A percentile compares a stretch with the other conserved stretches of the same genome.
phyloP scores from a whole-genome alignment of 169 alveolate genomes.

The Plasmodium chabaudi region DNA sequence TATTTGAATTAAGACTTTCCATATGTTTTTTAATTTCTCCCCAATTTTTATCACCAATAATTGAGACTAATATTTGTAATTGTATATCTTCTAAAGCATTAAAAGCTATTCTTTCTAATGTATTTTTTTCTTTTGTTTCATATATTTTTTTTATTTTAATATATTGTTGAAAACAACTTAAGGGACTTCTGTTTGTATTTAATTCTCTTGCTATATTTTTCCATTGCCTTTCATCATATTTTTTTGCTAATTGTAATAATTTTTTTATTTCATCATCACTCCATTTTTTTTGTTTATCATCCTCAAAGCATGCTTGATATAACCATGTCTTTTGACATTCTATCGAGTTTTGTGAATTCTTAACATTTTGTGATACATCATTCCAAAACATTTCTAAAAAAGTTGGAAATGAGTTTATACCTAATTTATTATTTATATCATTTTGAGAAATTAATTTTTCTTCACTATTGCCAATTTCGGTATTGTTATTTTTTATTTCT shows the following conservation, averaged over 20 bases:
- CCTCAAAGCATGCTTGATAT: conserved; percentile 67
- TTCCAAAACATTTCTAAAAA: conserved; percentile 52
- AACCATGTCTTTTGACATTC: conserved; percentile 74
- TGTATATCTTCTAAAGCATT: conserved; percentile 73
- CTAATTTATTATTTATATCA: background rate
- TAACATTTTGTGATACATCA: conserved; percentile 19
- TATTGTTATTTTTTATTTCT: background rate
- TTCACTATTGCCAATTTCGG: background rate
- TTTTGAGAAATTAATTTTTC: background rate
- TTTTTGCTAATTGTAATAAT: conserved; percentile 36
- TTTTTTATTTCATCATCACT: conserved; percentile 31
- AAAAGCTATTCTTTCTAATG: conserved; percentile 69
- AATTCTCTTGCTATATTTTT: conserved; percentile 55
- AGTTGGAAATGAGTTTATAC: background rate
- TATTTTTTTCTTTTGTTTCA: conserved; percentile 21
- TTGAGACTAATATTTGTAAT: conserved; percentile 64
- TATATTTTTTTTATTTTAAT: conserved; percentile 59
- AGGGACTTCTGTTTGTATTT: conserved; percentile 70
- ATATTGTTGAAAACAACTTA: conserved; percentile 58
- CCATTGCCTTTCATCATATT: conserved; percentile 54
- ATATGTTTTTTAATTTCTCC: conserved; percentile 38
- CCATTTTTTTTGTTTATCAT: conserved; percentile 69
- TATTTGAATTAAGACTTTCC: conserved; percentile 51
- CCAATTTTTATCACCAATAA: conserved; percentile 71
- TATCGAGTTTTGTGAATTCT: conserved; percentile 8